Conservation (phyloP, 192 early-diverging fungal species). For the Coemansia sp. region DNA sequence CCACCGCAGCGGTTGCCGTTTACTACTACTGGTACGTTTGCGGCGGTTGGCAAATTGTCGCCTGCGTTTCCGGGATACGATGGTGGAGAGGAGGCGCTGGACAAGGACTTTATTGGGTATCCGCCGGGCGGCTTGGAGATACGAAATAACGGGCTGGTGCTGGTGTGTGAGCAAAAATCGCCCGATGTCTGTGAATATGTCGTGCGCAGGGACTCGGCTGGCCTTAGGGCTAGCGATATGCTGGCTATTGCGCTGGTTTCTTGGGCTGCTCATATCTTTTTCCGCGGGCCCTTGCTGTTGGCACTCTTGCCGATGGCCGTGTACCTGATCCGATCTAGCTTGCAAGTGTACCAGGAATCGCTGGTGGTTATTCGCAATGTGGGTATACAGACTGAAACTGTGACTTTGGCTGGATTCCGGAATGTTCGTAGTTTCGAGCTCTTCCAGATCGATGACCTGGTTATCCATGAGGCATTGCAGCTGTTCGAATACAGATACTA, state of each 20-base stretch:
- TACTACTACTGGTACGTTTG: slow-evolving; percentile 19
- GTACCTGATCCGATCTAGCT: slow-evolving; percentile 31
- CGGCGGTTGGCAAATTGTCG: background rate
- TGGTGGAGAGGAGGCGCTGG: background rate
- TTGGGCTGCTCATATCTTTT: slow-evolving; percentile 53
- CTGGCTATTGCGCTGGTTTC: slow-evolving; percentile 48
- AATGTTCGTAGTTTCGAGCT: slow-evolving; percentile 39
- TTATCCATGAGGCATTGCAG: slow-evolving; percentile 53
- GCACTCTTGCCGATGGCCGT: slow-evolving; percentile 40
- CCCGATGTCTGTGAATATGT: slow-evolving; percentile 52
- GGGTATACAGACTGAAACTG: slow-evolving; percentile 47
- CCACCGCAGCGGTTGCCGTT: slow-evolving; percentile 27
- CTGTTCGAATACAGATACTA: slow-evolving; percentile 53
- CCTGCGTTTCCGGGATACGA: background rate
- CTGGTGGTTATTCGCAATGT: slow-evolving; percentile 51
- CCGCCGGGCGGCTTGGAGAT: slow-evolving; percentile 52
- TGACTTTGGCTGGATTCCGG: slow-evolving; percentile 39
- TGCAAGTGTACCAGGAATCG: slow-evolving; percentile 51
- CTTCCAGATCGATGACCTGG: slow-evolving; percentile 38
- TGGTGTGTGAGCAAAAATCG: slow-evolving; percentile 51
- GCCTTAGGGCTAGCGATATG: slow-evolving; percentile 32
- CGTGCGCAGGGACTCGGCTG: slow-evolving; percentile 33
- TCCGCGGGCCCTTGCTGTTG: slow-evolving; percentile 36
- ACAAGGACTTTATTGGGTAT: slow-evolving; percentile 46
- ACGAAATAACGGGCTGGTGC: slow-evolving; percentile 29